phyloP scores from a whole-genome alignment of 495 filamentous ascomycete species.

The Penicillium roqueforti region DNA sequence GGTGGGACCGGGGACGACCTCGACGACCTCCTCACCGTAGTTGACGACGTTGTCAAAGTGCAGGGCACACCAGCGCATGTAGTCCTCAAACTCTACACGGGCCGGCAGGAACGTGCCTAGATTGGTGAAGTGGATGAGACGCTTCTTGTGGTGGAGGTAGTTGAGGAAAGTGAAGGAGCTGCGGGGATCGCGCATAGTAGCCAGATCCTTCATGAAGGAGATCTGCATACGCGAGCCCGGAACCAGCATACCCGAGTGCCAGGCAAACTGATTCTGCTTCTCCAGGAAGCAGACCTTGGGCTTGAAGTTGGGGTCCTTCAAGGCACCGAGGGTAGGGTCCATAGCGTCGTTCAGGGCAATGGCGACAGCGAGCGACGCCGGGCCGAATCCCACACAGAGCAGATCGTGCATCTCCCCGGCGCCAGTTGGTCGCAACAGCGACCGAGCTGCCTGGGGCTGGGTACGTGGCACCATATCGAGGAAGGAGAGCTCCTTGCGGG shows the following conservation, averaged over 20 bases:
- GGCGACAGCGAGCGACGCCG: conserved; percentile 88
- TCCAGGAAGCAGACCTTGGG: conserved; percentile 83
- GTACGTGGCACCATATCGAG: conserved; percentile 15
- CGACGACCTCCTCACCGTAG: conserved; percentile 73
- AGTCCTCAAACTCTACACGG: conserved; percentile 88
- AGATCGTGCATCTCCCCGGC: conserved; percentile 68
- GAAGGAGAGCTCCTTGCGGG: conserved; percentile 24
- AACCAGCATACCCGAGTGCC: conserved; percentile 94
- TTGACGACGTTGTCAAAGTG: conserved; percentile 73
- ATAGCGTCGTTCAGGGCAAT: conserved; percentile 77
- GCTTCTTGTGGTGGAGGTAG: conserved; percentile 73
- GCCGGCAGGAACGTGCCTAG: conserved; percentile 82
- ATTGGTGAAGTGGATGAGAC: conserved; percentile 86
- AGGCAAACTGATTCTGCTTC: conserved; percentile 75
- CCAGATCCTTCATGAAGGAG: conserved; percentile 94
- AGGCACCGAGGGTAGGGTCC: conserved; percentile 33
- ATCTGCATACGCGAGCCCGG: conserved; percentile 96
- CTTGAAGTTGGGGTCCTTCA: conserved; percentile 19
- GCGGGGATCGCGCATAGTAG: conserved; percentile 79
- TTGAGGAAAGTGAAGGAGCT: conserved; percentile 95
- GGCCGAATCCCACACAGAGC: conserved; percentile 89
- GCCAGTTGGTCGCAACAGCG: conserved; percentile 26
- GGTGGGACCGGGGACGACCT: conserved; percentile 41
- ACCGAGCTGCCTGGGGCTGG: conserved; percentile 13
- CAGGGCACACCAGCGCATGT: conserved; percentile 85